A percentile compares a stretch with the other conserved stretches of the same genome.
Evolutionary conservation across 805 yeast species (phyloP).

Genomic region (Candida tallmaniae): DNA sequence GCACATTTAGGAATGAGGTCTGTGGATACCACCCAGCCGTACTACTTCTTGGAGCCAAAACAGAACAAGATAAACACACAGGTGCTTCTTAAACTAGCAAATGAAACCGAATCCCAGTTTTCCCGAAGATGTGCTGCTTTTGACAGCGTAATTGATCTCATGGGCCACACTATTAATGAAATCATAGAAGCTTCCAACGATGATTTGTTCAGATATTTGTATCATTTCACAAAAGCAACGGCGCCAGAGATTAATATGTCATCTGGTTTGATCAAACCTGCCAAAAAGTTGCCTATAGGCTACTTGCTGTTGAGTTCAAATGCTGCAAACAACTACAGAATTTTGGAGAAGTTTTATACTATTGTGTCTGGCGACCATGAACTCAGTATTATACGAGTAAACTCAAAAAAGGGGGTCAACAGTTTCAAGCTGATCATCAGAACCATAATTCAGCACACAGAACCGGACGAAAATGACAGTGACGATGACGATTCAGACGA

Average conservation of each 20-base stretch:
- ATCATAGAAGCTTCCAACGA: conserved; percentile 22
- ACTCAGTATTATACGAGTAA: conserved; percentile 22
- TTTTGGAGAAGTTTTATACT: conserved; percentile 30
- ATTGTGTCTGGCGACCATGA: conserved; percentile 6
- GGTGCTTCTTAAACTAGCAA: background rate
- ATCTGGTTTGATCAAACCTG: conserved; percentile 5
- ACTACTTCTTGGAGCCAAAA: background rate
- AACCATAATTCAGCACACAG: conserved; percentile 19
- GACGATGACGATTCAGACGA: conserved; percentile 12
- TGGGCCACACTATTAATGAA: conserved; percentile 1
- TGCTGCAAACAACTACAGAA: conserved; percentile 36
- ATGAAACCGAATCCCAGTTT: background rate
- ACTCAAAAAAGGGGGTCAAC: conserved; percentile 24
- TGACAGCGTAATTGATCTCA: background rate
- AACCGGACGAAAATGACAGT: conserved; percentile 7
- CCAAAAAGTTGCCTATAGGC: conserved; percentile 24
- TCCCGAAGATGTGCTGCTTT: conserved; percentile 1
- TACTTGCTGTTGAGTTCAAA: conserved; percentile 36
- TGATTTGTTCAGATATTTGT: conserved; percentile 23
- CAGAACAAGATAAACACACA: no score
- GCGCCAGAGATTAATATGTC: background rate
- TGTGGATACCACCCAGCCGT: no score
- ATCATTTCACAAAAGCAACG: conserved; percentile 16
- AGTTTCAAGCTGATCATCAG: conserved; percentile 31
- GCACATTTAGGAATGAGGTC: no score